Percentiles rank a stretch among this genome's conserved stretches.
Evolutionary conservation across 345 rosid species (phyloP).

Genomic region (Dipteronia dyeriana): DNA sequence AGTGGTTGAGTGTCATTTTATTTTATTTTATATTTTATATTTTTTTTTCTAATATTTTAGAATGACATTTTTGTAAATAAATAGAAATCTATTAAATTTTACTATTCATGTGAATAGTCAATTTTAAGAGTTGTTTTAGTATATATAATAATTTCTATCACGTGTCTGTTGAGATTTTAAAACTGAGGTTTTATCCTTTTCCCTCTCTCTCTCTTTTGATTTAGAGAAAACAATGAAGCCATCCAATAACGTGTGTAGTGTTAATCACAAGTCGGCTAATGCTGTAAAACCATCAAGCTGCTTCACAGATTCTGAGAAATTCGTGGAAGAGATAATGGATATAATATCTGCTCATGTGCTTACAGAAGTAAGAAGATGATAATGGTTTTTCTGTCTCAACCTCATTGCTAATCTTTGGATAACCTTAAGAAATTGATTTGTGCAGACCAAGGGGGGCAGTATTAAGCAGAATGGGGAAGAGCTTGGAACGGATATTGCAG

Average conservation of each 20-base stretch:
- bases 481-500: constrained; percentile 49
- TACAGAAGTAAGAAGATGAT: constrained; percentile 47
- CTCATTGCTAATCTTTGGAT: background rate
- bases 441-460: constrained; percentile 53
- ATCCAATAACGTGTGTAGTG: constrained; percentile 35
- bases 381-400: constrained; percentile 4
- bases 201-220: constrained; percentile 20
- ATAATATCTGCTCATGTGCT: constrained; percentile 57
- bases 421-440: background rate
- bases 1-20: too few species aligned
- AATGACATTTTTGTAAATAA: too few species aligned
- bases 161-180: constrained; percentile 1
- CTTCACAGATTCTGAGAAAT: constrained; percentile 49
- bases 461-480: constrained; percentile 44
- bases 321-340: constrained; percentile 70
- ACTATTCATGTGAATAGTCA: too few species aligned
- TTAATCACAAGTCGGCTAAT: constrained; percentile 32
- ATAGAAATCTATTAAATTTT: too few species aligned
- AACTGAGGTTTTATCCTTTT: background rate
- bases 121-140: too few species aligned
- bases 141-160: too few species aligned
- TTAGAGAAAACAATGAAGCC: constrained; percentile 58
- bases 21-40: too few species aligned
- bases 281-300: constrained; percentile 24
- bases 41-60: too few species aligned